Conservation (phyloP, 805 yeast genomes). For the Alloascoidea africana region DNA sequence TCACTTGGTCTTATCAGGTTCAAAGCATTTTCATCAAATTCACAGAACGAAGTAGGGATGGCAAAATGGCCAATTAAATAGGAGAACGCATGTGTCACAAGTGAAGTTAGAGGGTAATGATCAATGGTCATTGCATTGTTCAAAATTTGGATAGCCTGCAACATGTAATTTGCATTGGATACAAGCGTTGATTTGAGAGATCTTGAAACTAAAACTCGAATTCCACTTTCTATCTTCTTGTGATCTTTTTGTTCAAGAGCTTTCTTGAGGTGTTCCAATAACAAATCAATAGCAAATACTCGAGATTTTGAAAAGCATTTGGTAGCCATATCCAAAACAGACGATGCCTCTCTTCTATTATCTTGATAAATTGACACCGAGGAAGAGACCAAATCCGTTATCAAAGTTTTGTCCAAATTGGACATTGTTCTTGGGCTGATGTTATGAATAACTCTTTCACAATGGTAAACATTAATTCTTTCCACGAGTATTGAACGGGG, state of each 20-base stretch:
- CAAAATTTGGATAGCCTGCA: constrained; percentile 30
- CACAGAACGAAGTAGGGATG: constrained; percentile 10
- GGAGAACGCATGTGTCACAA: constrained; percentile 22
- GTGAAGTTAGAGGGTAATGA: constrained; percentile 33
- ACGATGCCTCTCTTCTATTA: constrained; percentile 56
- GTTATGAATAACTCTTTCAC: constrained; percentile 55
- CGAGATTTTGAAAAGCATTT: constrained; percentile 58
- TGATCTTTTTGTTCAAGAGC: constrained; percentile 34
- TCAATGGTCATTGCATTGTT: constrained; percentile 41
- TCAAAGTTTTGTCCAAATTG: constrained; percentile 40
- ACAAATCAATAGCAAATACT: constrained; percentile 30
- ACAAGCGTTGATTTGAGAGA: constrained; percentile 43
- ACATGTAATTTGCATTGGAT: constrained; percentile 38
- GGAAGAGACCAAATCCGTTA: constrained; percentile 49
- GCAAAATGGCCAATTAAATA: constrained; percentile 9
- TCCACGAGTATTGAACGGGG: constrained; percentile 72
- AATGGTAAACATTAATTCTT: constrained; percentile 58
- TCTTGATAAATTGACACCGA: constrained; percentile 59
- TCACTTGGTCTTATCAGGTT: neutral
- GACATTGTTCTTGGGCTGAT: constrained; percentile 63
- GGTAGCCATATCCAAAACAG: constrained; percentile 50
- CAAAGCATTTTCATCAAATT: neutral
- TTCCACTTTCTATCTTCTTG: constrained; percentile 47
- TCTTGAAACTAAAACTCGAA: constrained; percentile 39
- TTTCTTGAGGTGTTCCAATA: constrained; percentile 32